Evolutionary conservation across 1,284 basidiomycete genomes (phyloP), one percentile per base, ranked within the genome.

Genomic region (Tilletia setariae): DNA sequence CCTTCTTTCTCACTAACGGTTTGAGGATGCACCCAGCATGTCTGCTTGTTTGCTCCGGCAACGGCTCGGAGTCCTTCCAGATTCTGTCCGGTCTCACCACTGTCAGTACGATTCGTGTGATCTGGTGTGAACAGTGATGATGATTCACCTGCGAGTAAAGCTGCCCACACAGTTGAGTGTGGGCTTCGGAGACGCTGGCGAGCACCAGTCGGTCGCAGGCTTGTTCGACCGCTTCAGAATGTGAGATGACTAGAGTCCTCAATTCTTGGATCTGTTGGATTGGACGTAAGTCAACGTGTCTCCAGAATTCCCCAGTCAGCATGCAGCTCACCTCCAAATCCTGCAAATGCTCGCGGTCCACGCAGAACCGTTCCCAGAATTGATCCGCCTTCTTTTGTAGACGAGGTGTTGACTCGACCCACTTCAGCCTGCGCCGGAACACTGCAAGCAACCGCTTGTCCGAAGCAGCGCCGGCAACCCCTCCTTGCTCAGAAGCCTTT

Each of bases 341-440:
- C 7, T 35, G 30, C 28, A 61, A 35, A 13, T 6, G 9, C 3
- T 19, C 56, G 28, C 56, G 56, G 13, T 35, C 28, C 13, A 13
- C 56, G 28, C 56, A 61, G 32, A 61, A 61, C 8, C 56, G 56
- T n/a, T 61, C 56, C 56, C 56, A 61, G 32, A 61, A 61, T 11
- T n/a, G 28, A 61, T 40, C 28, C 56, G 56, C 56, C 28, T 40
- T 32, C 13, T 35, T 40, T 15, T 32, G 30, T 6, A 61, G 21
- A 16, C 56, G 23, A 25, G 56, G 56, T 11, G 56, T 30, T 4
- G 56, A 30, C 28, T 61, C 56, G 32, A 61, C 15, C 56, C 56
- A 61, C 21, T 61, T 61, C 13, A 61, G 28, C 16, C 56, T 25
- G 28, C 56, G 23, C 19, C 56, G 56, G 32, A 61, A 61, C 15